Base-by-base conservation (phyloP, 176 grass and related monocot genomes). In the Carex cristatella region DNA sequence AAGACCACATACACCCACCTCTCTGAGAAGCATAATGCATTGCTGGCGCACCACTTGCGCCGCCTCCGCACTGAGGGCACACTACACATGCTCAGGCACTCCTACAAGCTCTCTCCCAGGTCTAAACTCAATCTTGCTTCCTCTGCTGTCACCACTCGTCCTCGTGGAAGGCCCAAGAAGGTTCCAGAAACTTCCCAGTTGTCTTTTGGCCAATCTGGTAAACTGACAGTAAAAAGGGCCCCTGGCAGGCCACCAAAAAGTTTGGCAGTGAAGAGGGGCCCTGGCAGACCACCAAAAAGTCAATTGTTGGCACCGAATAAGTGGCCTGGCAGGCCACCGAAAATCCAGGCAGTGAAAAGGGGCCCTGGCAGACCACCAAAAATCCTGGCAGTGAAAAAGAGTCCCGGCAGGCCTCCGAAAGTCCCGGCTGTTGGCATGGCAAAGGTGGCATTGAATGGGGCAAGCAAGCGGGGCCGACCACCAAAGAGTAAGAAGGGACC, bases 401-500 rank as follows among this genome's bases (percentile, higher is more conserved):
- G 69, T 10, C 40, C 61, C 7, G 61, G 61, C 19, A 63, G 61
- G 56, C 54, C 71, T 6, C 74, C 74, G 2, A 78, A 78, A 56
- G 0, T 15, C 28, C 19, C 54, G 12, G 74, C 44, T 59, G 44
- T 67, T 56, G 73, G 76, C 62, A 19, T 14, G 2, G 58, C 31
- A 46, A 12, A 46, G 16, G 63, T 16, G 28, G 23, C 42, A 60
- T 1, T 16, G 18, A 18, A 19, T 57, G 80, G 55, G 12, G 48
- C 31, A 2, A 35, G 56, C 40, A 89, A 82, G 65, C 74, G 76
- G 5, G 87, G 87, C 15, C 82, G 83, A 2, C 87, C 87, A 60
- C 83, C 83, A 2, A 89, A 82, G 65, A 79, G 79, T 51, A 67
- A 69, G 30, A 85, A 51, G 69, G 57, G 57, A 38, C 84, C 70